Conservation (phyloP, 1,139 yeast species). For the Magnusiomyces ingens region DNA sequence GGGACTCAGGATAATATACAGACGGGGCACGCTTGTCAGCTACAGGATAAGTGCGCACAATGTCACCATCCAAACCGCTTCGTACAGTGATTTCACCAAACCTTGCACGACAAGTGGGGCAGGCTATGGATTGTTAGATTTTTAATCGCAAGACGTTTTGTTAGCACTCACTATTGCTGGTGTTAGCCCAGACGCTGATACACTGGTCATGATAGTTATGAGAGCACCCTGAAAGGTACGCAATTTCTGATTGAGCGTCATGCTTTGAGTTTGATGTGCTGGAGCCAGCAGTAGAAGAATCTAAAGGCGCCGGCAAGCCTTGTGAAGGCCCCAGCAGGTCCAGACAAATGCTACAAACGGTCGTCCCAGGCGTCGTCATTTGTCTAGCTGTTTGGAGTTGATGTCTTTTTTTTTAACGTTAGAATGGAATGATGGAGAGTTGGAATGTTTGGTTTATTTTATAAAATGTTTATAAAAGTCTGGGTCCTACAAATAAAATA, state of each 20-base stretch:
- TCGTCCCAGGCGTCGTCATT: too few relatives aligned
- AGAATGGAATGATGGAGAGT: too few relatives aligned
- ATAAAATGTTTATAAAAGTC: too few relatives aligned
- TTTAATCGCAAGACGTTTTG: too few relatives aligned
- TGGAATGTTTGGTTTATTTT: too few relatives aligned
- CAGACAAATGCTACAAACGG: too few relatives aligned
- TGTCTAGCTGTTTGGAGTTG: too few relatives aligned
- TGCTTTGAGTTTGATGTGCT: neutral
- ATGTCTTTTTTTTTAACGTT: too few relatives aligned
- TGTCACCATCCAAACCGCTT: constrained; percentile 16
- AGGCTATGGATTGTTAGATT: constrained; percentile 22
- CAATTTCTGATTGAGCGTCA: constrained; percentile 18
- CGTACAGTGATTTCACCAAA: constrained; percentile 26
- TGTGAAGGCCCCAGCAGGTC: neutral
- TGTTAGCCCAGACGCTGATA: constrained; percentile 43
- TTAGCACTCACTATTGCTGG: constrained; percentile 39
- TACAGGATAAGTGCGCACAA: constrained; percentile 15
- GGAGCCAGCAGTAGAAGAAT: constrained; percentile 1
- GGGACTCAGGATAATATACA: constrained; percentile 13
- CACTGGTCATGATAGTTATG: constrained; percentile 46
- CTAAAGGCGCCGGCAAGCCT: neutral
- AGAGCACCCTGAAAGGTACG: constrained; percentile 31
- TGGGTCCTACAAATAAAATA: too few relatives aligned
- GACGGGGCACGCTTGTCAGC: constrained; percentile 13
- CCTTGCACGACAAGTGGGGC: constrained; percentile 47